These are phyloP conservation scores for Trametes polyzona DNA, from an alignment of 1,284 basidiomycete genomes.

Conservation along the genomic window DNA sequence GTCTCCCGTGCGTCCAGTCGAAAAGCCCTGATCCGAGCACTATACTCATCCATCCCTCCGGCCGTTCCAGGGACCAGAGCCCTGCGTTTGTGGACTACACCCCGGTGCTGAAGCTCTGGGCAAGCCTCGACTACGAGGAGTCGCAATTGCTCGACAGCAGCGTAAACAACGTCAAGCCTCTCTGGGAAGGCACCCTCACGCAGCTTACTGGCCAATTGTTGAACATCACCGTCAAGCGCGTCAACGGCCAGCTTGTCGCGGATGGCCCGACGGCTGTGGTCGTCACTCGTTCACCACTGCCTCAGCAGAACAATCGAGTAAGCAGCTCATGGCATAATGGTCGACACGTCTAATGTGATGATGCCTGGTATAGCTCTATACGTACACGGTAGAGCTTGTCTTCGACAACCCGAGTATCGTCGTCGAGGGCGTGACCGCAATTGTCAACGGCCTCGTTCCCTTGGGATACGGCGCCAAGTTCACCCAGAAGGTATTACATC, in stretches of 20 bases:
- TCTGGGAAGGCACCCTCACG: constrained; percentile 5
- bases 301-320: not conserved
- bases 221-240: constrained; percentile 1
- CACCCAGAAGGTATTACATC: constrained; percentile 1
- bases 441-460: not conserved
- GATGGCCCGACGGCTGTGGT: not conserved
- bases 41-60: not conserved
- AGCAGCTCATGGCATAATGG: too few species aligned
- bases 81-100: constrained; percentile 1
- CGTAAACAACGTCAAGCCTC: not conserved
- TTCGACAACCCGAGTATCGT: constrained; percentile 6
- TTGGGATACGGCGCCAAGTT: constrained; percentile 9
- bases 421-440: not conserved
- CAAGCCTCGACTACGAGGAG: not conserved
- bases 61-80: not conserved
- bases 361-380: not conserved
- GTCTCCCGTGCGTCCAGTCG: constrained; percentile 10
- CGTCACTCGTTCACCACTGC: not conserved
- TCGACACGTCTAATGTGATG: not conserved
- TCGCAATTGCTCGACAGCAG: constrained; percentile 1
- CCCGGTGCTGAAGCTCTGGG: constrained; percentile 3
- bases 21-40: not conserved
- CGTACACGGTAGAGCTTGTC: constrained; percentile 10
- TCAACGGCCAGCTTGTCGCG: not conserved
- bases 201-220: not conserved